Evolutionary conservation across 2,329 filamentous ascomycete species (phyloP), one percentile per base, ranked within the genome.

Genomic region (Sporothrix phasma): DNA sequence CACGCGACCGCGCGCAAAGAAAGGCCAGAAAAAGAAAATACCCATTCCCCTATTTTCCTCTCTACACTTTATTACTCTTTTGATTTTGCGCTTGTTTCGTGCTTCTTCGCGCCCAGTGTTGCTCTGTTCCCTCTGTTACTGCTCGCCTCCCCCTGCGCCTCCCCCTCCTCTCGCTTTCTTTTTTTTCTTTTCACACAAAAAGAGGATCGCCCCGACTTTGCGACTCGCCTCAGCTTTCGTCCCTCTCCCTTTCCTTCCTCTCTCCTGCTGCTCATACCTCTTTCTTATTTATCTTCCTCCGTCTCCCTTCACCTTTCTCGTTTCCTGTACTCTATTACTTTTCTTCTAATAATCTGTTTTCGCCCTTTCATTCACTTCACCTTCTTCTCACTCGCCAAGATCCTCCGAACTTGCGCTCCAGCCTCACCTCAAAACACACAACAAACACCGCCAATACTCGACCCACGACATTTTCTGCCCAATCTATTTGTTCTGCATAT

Each of bases 61-160:
- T 46, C 53, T 61, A 37, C 59, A 62, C 24, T 46, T 43, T 53
- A 39, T 62, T 53, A 19, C 46, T 64, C 41, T 60, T 62, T 64
- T 62, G 46, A 65, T 22, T 65, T 61, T 66, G 63, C 53, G 63
- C 60, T 65, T 63, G 65, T 66, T 66, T 66, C 65, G 65, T 64
- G 39, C 54, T 26, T 63, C 61, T 65, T 66, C 65, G 41, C 61
- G 51, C 65, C 60, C 60, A 56, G 51, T 34, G 37, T 53, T 37
- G 26, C 19, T 37, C n/a, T 49, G 26, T 47, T 22, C 37, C 49
- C 49, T 43, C 22, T 41, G 17, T 47, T 24, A 17, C 17, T 37
- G 19, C 26, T 41, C 29, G 13, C 22, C 37, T 39, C 39, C 41
- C 49, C 29, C 22, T 49, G 19, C 31, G 43, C 10, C 61, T 31